These are phyloP conservation scores for Trichoderma pleuroti DNA, from an alignment of 2,329 filamentous ascomycete genomes.

Conservation along the genomic window DNA sequence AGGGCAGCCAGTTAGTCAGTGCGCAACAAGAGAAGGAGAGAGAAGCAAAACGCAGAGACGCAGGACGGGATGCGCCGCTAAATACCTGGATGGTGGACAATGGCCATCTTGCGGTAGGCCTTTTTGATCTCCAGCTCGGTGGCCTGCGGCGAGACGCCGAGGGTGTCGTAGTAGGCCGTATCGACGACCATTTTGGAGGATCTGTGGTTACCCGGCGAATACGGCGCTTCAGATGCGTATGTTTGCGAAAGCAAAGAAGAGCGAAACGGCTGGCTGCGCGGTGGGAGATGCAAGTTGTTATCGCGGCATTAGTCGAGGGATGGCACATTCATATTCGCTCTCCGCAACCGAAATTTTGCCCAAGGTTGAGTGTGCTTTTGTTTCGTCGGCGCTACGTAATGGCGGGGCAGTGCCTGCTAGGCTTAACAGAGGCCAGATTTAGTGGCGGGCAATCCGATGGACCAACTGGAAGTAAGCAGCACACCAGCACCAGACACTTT, in stretches of 20 bases:
- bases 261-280: background rate
- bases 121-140: constrained; percentile 95
- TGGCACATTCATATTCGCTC: constrained; percentile 19
- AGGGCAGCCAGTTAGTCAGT: background rate
- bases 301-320: background rate
- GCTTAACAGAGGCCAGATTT: background rate
- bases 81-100: constrained; percentile 83
- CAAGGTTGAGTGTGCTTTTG: background rate
- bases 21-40: background rate
- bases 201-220: background rate
- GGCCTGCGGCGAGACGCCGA: constrained; percentile 80
- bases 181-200: constrained; percentile 72
- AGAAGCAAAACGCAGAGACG: background rate
- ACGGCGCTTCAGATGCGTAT: background rate
- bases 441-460: background rate
- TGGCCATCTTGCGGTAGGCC: constrained; percentile 91
- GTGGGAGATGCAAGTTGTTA: background rate
- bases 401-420: constrained; percentile 32
- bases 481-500: background rate
- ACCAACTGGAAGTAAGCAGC: background rate
- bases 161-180: constrained; percentile 81
- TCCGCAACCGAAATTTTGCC: constrained; percentile 19
- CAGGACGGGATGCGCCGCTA: constrained; percentile 11
- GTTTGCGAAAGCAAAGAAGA: background rate
- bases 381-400: constrained; percentile 30